These are phyloP conservation scores for Calycina herbarum DNA, from an alignment of 2,329 filamentous ascomycete genomes.

Conservation along the genomic window DNA sequence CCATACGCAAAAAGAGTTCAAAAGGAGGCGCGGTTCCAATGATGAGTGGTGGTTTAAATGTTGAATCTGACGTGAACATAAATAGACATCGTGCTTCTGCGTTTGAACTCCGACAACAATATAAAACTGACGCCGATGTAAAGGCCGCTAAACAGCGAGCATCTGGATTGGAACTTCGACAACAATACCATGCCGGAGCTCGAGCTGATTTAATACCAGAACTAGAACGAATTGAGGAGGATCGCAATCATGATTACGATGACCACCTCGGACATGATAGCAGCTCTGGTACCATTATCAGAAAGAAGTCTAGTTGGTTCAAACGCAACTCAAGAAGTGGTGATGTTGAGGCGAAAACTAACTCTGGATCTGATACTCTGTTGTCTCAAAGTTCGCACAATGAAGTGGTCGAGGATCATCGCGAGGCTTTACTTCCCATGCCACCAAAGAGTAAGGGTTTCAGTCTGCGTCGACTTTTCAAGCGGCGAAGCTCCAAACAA, in stretches of 20 bases:
- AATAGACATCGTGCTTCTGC: not conserved
- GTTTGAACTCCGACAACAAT: conserved; percentile 3
- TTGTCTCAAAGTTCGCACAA: conserved; percentile 25
- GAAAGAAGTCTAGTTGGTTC: conserved; percentile 37
- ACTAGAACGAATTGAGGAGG: conserved; percentile 27
- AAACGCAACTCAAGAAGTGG: conserved; percentile 34
- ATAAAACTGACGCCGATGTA: not conserved
- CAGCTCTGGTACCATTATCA: conserved; percentile 29
- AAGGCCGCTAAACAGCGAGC: not conserved
- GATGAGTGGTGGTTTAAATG: conserved; percentile 21
- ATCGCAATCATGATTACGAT: conserved; percentile 23
- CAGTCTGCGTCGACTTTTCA: conserved; percentile 35
- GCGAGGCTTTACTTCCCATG: conserved; percentile 10
- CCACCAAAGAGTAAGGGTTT: conserved; percentile 34
- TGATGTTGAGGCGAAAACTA: conserved; percentile 24
- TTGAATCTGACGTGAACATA: conserved; percentile 1
- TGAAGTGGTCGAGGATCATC: conserved; percentile 15
- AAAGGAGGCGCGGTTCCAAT: conserved; percentile 20
- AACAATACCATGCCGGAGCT: conserved; percentile 25
- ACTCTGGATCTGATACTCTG: conserved; percentile 15
- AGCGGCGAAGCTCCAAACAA: conserved; percentile 29
- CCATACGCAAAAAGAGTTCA: conserved; percentile 36
- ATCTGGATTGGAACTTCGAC: conserved; percentile 25
- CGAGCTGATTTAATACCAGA: conserved; percentile 19
- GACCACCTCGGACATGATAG: conserved; percentile 26